phyloP scores from a whole-genome alignment of 306 rosid species.

The Amphicarpaea edgeworthii region DNA sequence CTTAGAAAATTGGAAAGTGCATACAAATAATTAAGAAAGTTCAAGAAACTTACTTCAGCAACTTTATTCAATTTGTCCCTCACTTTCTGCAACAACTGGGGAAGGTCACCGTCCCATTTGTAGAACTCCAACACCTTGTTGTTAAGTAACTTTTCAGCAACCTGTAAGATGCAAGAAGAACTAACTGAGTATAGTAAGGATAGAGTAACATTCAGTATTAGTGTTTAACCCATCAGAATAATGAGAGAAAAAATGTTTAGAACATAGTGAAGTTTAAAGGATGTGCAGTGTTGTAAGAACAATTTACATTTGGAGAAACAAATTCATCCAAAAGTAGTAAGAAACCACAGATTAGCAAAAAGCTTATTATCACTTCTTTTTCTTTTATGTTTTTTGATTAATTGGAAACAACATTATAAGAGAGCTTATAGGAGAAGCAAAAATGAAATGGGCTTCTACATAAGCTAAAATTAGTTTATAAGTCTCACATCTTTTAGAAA shows the following conservation, averaged over 20 bases:
- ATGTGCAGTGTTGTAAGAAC: neutral
- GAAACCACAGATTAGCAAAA: neutral
- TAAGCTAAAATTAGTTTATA: no score
- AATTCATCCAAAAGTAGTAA: neutral
- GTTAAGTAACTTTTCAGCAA: constrained; percentile 69
- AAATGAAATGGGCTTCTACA: no score
- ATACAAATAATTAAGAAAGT: constrained; percentile 8
- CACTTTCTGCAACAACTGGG: constrained; percentile 83
- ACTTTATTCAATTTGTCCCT: constrained; percentile 91
- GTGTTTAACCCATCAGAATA: constrained; percentile 20
- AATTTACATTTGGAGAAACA: neutral
- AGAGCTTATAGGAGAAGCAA: no score
- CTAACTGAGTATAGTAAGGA: constrained; percentile 17
- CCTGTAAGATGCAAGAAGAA: constrained; percentile 22
- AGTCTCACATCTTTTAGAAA: no score
- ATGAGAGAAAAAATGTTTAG: neutral
- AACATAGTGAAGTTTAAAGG: constrained; percentile 15
- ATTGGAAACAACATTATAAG: neutral
- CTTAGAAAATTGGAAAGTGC: constrained; percentile 9
- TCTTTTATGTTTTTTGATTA: neutral
- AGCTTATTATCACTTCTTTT: neutral
- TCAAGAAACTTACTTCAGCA: constrained; percentile 66
- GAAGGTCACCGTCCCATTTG: constrained; percentile 92
- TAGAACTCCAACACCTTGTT: constrained; percentile 84
- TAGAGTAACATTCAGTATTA: constrained; percentile 5